Percentiles rank a stretch among this genome's conserved stretches.
These are phyloP conservation scores for Phaffia australis DNA, from an alignment of 768 basidiomycete genomes.

Conservation along the genomic window DNA sequence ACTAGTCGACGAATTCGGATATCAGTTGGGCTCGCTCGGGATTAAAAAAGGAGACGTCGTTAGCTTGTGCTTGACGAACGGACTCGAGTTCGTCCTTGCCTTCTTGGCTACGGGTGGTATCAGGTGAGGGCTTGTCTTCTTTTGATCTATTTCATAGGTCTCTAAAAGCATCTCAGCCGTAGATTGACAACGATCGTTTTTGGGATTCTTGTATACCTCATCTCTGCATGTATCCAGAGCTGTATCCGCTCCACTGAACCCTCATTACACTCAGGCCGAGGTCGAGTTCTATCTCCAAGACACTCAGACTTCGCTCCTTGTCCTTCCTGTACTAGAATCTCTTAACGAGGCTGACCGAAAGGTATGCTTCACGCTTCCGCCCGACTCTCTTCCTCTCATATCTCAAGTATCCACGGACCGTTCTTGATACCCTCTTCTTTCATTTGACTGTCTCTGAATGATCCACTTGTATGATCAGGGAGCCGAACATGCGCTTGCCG, in stretches of 20 bases:
- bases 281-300: constrained; percentile 22
- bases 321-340: constrained; percentile 3
- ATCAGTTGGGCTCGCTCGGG: constrained; percentile 4
- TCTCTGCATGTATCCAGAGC: neutral
- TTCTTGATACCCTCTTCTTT: neutral
- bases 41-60: constrained; percentile 17
- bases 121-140: neutral
- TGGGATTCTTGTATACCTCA: neutral
- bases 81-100: constrained; percentile 5
- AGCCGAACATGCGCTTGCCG: constrained; percentile 14
- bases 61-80: constrained; percentile 7
- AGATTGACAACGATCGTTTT: no score
- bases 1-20: constrained; percentile 4
- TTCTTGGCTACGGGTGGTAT: constrained; percentile 18
- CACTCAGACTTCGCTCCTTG: constrained; percentile 10
- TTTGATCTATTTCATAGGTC: no score
- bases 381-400: neutral
- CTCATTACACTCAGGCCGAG: constrained; percentile 19
- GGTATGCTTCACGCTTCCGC: neutral
- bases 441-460: neutral
- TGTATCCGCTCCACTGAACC: constrained; percentile 20
- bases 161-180: no score
- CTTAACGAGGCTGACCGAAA: constrained; percentile 5
- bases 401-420: neutral
- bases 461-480: neutral